Evolutionary conservation across 2,329 filamentous ascomycete genomes (phyloP).

Genomic region (Talaromyces pinophilus): DNA sequence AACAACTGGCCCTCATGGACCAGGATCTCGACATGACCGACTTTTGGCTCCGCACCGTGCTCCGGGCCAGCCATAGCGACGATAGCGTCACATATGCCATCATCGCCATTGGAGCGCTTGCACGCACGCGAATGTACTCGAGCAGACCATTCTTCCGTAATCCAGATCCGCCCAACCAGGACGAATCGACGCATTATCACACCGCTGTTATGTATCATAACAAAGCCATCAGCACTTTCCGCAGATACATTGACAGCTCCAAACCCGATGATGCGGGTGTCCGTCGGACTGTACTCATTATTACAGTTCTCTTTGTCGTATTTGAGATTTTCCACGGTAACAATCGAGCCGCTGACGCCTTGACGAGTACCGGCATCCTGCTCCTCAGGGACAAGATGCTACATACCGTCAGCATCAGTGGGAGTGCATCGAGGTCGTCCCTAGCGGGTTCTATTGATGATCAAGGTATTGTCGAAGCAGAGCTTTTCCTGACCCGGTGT

Average conservation of each 20-base stretch:
- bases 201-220: neutral
- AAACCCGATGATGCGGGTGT: neutral
- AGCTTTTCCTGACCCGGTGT: neutral
- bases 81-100: conserved; percentile 12
- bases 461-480: conserved; percentile 11
- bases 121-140: neutral
- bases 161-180: neutral
- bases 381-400: neutral
- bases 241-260: conserved; percentile 1
- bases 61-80: conserved; percentile 2
- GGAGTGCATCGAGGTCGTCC: neutral
- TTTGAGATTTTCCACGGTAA: conserved; percentile 7
- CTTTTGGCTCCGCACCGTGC: conserved; percentile 12
- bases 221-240: conserved; percentile 9
- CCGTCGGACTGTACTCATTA: conserved; percentile 6
- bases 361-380: neutral
- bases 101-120: conserved; percentile 1
- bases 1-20: conserved; percentile 5
- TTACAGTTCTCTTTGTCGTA: neutral
- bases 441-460: conserved; percentile 12
- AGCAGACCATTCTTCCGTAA: neutral
- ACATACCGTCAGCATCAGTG: neutral
- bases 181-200: neutral
- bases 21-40: conserved; percentile 13
- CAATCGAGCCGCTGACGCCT: neutral